Evolutionary conservation across 2,329 filamentous ascomycete genomes (phyloP).

Genomic region (Verticillium albo-atrum): DNA sequence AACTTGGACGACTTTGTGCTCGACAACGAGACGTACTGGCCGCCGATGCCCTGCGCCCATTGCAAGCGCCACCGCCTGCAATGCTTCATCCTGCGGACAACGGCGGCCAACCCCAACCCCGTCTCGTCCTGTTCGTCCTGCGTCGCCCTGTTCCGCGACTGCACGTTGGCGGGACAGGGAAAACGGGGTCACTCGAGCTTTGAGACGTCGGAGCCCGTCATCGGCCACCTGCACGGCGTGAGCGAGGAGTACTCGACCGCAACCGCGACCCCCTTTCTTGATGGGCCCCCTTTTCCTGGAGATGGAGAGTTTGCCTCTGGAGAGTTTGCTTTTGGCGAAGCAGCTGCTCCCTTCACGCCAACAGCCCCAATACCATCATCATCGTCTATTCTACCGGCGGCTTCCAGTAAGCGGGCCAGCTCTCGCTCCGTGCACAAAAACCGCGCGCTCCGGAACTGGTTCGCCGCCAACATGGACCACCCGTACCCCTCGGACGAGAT

Average conservation of each 20-base stretch:
- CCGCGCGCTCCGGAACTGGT: constrained; percentile 40
- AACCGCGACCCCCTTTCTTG: constrained; percentile 6
- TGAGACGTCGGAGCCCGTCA: constrained; percentile 40
- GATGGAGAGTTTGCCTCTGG: too few species aligned
- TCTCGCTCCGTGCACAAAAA: constrained; percentile 40
- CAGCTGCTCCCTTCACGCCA: neutral
- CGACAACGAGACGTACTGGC: constrained; percentile 34
- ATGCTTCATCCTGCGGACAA: constrained; percentile 43
- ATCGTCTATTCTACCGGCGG: constrained; percentile 2
- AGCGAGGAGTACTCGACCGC: constrained; percentile 27
- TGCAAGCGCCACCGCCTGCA: constrained; percentile 40
- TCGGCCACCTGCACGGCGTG: constrained; percentile 44
- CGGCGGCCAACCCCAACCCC: constrained; percentile 42
- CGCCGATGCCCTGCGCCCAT: constrained; percentile 36
- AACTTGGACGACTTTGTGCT: constrained; percentile 30
- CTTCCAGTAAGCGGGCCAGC: constrained; percentile 25
- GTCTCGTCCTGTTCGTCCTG: constrained; percentile 44
- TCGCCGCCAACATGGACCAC: constrained; percentile 35
- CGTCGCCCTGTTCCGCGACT: constrained; percentile 44
- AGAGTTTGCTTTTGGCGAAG: too few species aligned
- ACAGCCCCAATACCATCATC: constrained; percentile 5
- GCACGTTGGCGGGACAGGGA: constrained; percentile 38
- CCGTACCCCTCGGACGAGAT: constrained; percentile 45
- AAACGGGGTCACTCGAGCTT: constrained; percentile 41
- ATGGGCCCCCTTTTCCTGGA: constrained; percentile 1